These are phyloP conservation scores for Sclerotinia minor DNA, from an alignment of 2,329 filamentous ascomycete genomes.

Conservation along the genomic window DNA sequence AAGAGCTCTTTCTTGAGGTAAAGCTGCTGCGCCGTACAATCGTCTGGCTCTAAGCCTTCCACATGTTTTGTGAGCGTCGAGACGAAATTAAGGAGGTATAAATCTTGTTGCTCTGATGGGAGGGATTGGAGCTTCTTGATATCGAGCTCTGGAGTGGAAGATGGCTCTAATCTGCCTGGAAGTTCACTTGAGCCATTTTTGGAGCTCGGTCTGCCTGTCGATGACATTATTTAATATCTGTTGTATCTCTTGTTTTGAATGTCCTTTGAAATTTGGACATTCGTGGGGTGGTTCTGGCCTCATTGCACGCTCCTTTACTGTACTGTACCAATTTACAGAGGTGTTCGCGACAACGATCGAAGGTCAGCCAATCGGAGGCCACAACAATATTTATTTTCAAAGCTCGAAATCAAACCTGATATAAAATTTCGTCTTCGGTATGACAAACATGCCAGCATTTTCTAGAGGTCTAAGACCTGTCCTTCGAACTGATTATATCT, in stretches of 20 bases:
- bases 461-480: constrained; percentile 36
- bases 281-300: constrained; percentile 22
- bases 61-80: constrained; percentile 82
- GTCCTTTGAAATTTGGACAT: constrained; percentile 19
- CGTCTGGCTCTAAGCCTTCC: constrained; percentile 69
- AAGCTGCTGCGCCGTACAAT: constrained; percentile 84
- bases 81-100: constrained; percentile 88
- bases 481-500: constrained; percentile 30
- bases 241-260: constrained; percentile 14
- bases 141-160: constrained; percentile 76
- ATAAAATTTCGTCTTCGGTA: constrained; percentile 7
- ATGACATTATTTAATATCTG: constrained; percentile 39
- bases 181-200: constrained; percentile 41
- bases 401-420: neutral
- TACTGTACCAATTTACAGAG: constrained; percentile 18
- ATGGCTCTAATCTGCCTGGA: constrained; percentile 44
- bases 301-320: constrained; percentile 10
- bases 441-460: constrained; percentile 35
- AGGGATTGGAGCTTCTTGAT: constrained; percentile 84
- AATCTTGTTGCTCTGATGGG: constrained; percentile 90
- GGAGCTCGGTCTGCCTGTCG: constrained; percentile 36
- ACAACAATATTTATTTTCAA: constrained; percentile 22
- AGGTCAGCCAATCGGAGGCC: constrained; percentile 23
- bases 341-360: constrained; percentile 20
- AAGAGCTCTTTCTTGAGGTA: constrained; percentile 93